Conservation (phyloP, 345 rosid genomes). For the Ceriops zippeliana region DNA sequence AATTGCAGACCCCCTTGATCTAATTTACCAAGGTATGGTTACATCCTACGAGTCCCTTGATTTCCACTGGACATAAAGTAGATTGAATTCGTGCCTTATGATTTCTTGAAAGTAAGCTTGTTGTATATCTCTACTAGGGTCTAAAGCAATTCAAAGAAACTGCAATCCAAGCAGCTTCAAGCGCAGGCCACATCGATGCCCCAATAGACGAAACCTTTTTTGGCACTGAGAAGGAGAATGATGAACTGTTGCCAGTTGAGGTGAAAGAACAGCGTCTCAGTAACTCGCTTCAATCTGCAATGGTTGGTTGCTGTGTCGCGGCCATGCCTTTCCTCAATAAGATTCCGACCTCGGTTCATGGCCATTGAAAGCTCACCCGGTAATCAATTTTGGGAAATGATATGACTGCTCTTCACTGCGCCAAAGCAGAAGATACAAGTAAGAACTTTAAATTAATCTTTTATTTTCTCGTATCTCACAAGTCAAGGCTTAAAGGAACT, state of each 20-base stretch:
- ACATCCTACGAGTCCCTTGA: neutral
- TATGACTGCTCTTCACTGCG: conserved; percentile 31
- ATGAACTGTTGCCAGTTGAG: conserved; percentile 31
- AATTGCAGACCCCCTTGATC: conserved; percentile 32
- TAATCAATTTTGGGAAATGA: conserved; percentile 34
- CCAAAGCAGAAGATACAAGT: conserved; percentile 34
- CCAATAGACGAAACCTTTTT: conserved; percentile 31
- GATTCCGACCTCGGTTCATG: conserved; percentile 36
- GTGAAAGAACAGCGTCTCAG: conserved; percentile 32
- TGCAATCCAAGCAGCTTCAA: conserved; percentile 30
- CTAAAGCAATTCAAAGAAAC: conserved; percentile 30
- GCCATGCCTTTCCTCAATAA: conserved; percentile 36
- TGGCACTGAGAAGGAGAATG: conserved; percentile 33
- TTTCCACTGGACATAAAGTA: neutral
- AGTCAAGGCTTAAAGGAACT: neutral
- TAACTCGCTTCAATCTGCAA: conserved; percentile 25
- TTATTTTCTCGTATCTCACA: neutral
- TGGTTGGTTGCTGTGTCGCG: conserved; percentile 33
- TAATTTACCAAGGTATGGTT: conserved; percentile 18
- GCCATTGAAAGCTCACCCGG: conserved; percentile 35
- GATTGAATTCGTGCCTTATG: no score
- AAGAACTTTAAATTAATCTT: neutral
- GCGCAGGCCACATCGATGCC: conserved; percentile 29
- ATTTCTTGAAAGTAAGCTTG: neutral
- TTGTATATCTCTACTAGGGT: conserved; percentile 19